These are phyloP conservation scores for Hygrocybe punicea DNA, from an alignment of 768 basidiomycete species.

Conservation along the genomic window DNA sequence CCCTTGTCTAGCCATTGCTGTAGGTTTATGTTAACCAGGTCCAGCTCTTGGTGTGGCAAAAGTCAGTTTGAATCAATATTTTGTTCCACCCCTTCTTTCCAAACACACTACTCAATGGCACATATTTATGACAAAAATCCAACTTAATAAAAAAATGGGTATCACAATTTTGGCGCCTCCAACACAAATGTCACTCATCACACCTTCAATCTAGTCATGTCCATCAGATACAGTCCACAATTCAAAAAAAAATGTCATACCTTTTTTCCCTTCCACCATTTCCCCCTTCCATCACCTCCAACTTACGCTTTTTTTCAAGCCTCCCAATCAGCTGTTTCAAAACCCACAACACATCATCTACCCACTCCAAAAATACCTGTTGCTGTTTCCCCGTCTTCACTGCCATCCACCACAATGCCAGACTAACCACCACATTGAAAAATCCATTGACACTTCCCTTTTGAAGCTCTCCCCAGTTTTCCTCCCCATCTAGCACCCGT, in stretches of 20 bases:
- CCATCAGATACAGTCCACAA: not conserved
- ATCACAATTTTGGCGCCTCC: not conserved
- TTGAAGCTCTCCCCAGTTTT: not conserved
- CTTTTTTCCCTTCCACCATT: not conserved
- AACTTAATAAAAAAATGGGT: not conserved
- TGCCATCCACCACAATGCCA: not conserved
- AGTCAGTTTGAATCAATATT: too few species aligned
- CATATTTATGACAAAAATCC: not conserved
- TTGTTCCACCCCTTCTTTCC: too few species aligned
- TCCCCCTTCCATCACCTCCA: not conserved
- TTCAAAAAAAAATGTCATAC: not conserved
- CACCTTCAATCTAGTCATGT: not conserved
- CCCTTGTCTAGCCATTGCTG: too few species aligned
- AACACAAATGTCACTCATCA: not conserved
- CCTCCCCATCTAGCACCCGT: not conserved
- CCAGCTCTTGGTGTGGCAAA: too few species aligned
- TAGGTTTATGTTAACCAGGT: too few species aligned
- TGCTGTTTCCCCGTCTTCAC: not conserved
- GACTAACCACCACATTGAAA: not conserved
- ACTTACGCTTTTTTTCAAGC: not conserved
- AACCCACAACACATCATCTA: not conserved
- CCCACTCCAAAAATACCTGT: not conserved
- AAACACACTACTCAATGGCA: not conserved
- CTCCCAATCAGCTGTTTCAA: not conserved
- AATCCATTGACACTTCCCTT: constrained; percentile 1